phyloP scores from a whole-genome alignment of 176 grass and related monocot genomes.

The Cymbopogon citratus region DNA sequence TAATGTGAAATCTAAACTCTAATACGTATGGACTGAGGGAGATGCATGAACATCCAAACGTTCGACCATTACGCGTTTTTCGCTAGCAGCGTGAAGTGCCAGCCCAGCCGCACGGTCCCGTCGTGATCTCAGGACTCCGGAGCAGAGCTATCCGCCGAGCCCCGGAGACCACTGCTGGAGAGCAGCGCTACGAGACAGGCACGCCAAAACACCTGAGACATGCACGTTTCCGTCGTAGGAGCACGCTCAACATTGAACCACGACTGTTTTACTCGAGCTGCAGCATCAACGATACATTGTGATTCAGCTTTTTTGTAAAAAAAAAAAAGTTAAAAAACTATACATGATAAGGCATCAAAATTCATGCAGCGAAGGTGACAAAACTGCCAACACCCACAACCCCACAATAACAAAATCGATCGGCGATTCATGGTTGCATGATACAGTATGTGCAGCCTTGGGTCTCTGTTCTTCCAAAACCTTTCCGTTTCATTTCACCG shows the following conservation, averaged over 20 bases:
- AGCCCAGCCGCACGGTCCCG: too few relatives aligned
- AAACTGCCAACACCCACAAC: not conserved
- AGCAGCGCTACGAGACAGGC: not conserved
- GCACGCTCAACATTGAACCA: not conserved
- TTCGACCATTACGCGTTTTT: too few relatives aligned
- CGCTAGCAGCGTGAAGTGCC: too few relatives aligned
- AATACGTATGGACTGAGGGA: too few relatives aligned
- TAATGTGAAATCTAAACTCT: too few relatives aligned
- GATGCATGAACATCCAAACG: too few relatives aligned
- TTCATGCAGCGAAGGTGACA: not conserved
- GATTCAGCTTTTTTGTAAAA: not conserved
- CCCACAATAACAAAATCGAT: not conserved
- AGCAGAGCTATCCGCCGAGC: too few relatives aligned
- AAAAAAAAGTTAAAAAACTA: not conserved
- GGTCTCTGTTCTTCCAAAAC: not conserved
- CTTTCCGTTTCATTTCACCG: not conserved
- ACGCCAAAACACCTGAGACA: not conserved
- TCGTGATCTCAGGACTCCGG: too few relatives aligned
- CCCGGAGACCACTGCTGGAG: not conserved
- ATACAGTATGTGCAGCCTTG: not conserved
- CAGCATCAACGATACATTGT: not conserved
- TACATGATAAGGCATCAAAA: not conserved
- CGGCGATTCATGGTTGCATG: not conserved
- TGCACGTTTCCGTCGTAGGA: too few relatives aligned
- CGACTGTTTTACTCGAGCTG: not conserved